phyloP scores from a whole-genome alignment of 306 rosid species.

The Spatholobus suberectus region DNA sequence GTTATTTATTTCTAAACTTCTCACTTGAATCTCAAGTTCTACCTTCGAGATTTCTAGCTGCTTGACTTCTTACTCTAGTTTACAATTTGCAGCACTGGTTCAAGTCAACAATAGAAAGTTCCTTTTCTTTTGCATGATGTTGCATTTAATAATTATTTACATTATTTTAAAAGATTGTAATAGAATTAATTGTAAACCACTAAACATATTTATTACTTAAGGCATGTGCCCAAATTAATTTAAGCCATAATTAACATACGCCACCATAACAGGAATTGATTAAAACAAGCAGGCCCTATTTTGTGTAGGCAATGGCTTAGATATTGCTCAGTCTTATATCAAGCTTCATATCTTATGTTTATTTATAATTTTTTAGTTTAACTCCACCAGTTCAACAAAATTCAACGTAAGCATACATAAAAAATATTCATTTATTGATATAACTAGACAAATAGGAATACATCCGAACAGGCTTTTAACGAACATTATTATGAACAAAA shows the following conservation, averaged over 20 bases:
- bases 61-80: constrained; percentile 1
- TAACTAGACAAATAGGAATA: constrained; percentile 30
- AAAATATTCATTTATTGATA: constrained; percentile 31
- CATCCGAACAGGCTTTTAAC: constrained; percentile 14
- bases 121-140: neutral
- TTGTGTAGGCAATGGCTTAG: neutral
- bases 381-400: constrained; percentile 1
- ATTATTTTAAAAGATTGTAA: neutral
- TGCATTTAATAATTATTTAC: constrained; percentile 1
- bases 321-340: neutral
- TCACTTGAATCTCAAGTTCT: neutral
- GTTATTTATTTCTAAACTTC: neutral
- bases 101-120: neutral
- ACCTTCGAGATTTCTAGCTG: neutral
- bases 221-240: neutral
- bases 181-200: neutral
- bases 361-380: neutral
- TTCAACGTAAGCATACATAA: neutral
- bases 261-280: neutral
- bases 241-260: neutral
- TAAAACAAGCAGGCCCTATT: neutral
- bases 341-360: neutral
- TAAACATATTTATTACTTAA: neutral
- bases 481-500: constrained; percentile 34
- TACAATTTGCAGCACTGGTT: neutral